These are phyloP conservation scores for Laburnicola sp. DNA, from an alignment of 2,329 filamentous ascomycete species.

Conservation along the genomic window DNA sequence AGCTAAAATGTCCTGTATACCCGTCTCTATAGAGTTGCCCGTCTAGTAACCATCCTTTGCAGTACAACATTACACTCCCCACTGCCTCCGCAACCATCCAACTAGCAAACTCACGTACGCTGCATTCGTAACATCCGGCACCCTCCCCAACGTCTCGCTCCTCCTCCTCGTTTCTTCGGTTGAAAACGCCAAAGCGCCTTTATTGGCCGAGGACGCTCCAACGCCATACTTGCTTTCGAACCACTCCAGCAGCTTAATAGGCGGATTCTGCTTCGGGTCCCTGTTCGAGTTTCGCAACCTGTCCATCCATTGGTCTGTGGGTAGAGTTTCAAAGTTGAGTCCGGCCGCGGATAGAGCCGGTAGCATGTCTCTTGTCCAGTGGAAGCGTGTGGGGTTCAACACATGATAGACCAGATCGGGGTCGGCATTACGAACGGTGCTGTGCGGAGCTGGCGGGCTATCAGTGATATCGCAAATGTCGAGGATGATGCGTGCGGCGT, in stretches of 20 bases:
- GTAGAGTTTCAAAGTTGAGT: slow-evolving; percentile 32
- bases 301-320: slow-evolving; percentile 31
- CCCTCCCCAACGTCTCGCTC: slow-evolving; percentile 15
- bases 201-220: slow-evolving; percentile 9
- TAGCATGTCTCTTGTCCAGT: slow-evolving; percentile 59
- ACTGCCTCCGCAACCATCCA: slow-evolving; percentile 12
- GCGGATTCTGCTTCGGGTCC: slow-evolving; percentile 30
- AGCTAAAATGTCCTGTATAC: no score
- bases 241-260: slow-evolving; percentile 35
- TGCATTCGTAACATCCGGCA: slow-evolving; percentile 19
- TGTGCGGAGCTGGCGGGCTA: not conserved
- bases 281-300: slow-evolving; percentile 23
- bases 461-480: slow-evolving; percentile 10
- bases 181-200: slow-evolving; percentile 18
- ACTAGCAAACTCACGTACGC: slow-evolving; percentile 22
- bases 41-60: no score
- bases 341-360: slow-evolving; percentile 53
- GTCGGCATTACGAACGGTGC: not conserved
- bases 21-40: no score
- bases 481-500: slow-evolving; percentile 44
- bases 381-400: slow-evolving; percentile 54
- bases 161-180: slow-evolving; percentile 20
- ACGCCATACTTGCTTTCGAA: slow-evolving; percentile 35
- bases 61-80: not conserved
- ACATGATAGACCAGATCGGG: slow-evolving; percentile 55